Conservation (phyloP, 2,329 filamentous ascomycete genomes). For the Shiraia bambusicola region DNA sequence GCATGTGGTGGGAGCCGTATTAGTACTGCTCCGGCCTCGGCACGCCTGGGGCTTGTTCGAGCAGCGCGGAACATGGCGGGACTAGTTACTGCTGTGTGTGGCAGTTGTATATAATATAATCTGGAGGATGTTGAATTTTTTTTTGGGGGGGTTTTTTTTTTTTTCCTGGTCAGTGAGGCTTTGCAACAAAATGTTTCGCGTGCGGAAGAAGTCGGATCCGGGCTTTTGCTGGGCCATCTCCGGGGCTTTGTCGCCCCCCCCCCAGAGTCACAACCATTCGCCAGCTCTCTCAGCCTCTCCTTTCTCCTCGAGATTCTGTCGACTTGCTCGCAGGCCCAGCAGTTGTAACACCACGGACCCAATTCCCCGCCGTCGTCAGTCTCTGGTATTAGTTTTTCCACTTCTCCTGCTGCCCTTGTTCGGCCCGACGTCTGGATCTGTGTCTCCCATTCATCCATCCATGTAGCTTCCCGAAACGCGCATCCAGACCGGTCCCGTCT, state of each 20-base stretch:
- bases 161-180: no score
- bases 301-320: constrained; percentile 2
- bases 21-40: constrained; percentile 38
- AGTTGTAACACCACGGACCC: no score
- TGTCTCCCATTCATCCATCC: neutral
- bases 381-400: neutral
- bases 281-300: no score
- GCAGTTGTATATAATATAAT: no score
- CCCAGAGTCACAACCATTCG: no score
- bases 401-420: neutral
- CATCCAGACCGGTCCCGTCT: neutral
- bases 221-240: neutral
- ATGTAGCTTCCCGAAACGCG: neutral
- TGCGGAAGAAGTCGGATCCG: constrained; percentile 5
- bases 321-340: constrained; percentile 5
- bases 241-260: no score
- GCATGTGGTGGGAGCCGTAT: constrained; percentile 45
- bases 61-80: constrained; percentile 40
- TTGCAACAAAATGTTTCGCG: constrained; percentile 1
- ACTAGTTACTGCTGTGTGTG: neutral
- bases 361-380: neutral
- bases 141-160: no score
- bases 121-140: no score
- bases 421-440: constrained; percentile 1
- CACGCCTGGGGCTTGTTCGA: constrained; percentile 32